Evolutionary conservation across 495 filamentous ascomycete species (phyloP), one percentile per base, ranked within the genome.

Genomic region (Podospora conica): DNA sequence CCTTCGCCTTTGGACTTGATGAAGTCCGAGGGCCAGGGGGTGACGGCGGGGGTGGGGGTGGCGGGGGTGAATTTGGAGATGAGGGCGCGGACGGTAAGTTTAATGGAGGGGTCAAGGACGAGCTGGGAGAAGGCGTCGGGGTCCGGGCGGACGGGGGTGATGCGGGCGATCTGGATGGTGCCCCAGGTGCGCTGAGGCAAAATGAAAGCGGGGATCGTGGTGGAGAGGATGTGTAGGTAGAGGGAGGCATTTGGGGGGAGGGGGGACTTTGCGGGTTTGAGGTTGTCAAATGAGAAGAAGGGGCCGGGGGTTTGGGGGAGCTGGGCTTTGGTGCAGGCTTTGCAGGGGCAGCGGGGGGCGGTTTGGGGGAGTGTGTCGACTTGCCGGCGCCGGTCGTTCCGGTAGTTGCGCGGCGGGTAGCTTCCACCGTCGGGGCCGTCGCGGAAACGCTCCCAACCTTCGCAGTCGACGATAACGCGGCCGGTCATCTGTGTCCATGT

Each of bases 1-100:
- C 82, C 83, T 21, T 79, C 71, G 61, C 81, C 81, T 70, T 83
- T 83, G 56, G 78, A 77, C 27, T 72, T 70, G 54, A 84, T 70
- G 22, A 83, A 76, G 63, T 84, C 81, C 57, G 71, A 66, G 71
- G 67, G 79, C 79, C 65, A 71, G 27, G 67, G 76, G 67, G 70
- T 48, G 25, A 72, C 62, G 61, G 63, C 66, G 18, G 77, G 73
- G 59, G 63, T 67, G 18, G 77, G 73, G 59, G 79, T 74, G 53
- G 73, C 69, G 64, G 69, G 72, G 24, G 78, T 64, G 67, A 79
- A 73, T 60, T 76, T 74, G 31, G 75, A 75, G n/a, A 81, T 76
- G 24, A 82, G 73, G 0, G 78, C 75, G 53, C 74, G 68, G 55
- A 83, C 75, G 33, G 80, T 76, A 21, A 73, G 61, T 63, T 80